Conservation (phyloP, 2,329 filamentous ascomycete genomes). For the Verticillium isaacii region DNA sequence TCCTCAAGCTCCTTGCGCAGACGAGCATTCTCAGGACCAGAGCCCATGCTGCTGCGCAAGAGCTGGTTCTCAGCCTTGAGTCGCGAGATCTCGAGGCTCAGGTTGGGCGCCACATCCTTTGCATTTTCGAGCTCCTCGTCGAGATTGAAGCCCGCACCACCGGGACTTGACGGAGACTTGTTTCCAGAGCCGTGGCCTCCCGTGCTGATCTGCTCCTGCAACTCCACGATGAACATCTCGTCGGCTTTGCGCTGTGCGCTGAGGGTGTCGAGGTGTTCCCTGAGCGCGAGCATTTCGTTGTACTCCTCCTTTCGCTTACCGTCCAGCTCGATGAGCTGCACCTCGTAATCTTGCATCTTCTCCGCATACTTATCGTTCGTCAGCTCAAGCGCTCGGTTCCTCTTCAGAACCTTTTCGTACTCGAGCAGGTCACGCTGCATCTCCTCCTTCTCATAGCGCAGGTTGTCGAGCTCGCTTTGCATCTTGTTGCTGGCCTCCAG, state of each 20-base stretch:
- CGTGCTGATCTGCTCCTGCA: conserved; percentile 53
- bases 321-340: conserved; percentile 31
- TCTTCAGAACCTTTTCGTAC: conserved; percentile 27
- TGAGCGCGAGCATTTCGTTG: conserved; percentile 41
- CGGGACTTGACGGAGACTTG: background rate
- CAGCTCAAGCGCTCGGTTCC: conserved; percentile 29
- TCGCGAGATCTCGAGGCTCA: conserved; percentile 50
- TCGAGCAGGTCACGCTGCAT: conserved; percentile 40
- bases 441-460: conserved; percentile 51
- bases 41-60: conserved; percentile 48
- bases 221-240: conserved; percentile 51
- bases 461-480: conserved; percentile 49
- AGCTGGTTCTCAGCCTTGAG: conserved; percentile 59
- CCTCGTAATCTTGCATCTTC: conserved; percentile 22
- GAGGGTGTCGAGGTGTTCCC: conserved; percentile 26
- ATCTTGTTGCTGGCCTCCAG: conserved; percentile 51
- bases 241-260: conserved; percentile 42
- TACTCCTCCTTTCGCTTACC: conserved; percentile 38
- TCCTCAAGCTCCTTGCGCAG: conserved; percentile 54
- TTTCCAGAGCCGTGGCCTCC: conserved; percentile 16
- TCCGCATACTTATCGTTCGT: conserved; percentile 25
- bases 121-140: conserved; percentile 57
- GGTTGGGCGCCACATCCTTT: conserved; percentile 31
- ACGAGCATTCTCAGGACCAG: conserved; percentile 47
- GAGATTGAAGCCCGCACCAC: conserved; percentile 34